Percentiles rank a stretch among this genome's conserved stretches.
phyloP scores from a whole-genome alignment of 2,329 filamentous ascomycete species.

The Fusarium pseudocircinatum region DNA sequence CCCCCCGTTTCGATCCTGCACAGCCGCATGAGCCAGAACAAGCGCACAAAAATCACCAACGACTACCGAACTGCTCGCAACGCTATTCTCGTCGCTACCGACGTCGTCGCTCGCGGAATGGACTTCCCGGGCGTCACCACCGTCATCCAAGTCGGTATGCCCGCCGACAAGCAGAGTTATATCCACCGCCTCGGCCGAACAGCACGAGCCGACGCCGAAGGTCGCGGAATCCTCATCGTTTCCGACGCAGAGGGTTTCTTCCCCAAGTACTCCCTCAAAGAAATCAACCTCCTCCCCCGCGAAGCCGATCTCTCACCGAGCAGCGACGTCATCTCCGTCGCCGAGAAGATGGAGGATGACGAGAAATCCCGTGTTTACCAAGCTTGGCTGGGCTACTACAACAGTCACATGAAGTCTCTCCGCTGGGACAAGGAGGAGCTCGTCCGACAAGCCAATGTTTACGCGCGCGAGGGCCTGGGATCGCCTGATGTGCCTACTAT shows the following conservation, averaged over 20 bases:
- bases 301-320: slow-evolving; percentile 56
- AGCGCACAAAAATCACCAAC: slow-evolving; percentile 68
- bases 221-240: slow-evolving; percentile 70
- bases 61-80: slow-evolving; percentile 63
- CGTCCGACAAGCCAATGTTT: slow-evolving; percentile 62
- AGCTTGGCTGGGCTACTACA: slow-evolving; percentile 67
- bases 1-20: slow-evolving; percentile 59
- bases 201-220: slow-evolving; percentile 70
- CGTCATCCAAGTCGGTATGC: slow-evolving; percentile 71
- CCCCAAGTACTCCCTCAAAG: slow-evolving; percentile 59
- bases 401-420: slow-evolving; percentile 58
- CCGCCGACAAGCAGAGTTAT: slow-evolving; percentile 69
- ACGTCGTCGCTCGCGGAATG: slow-evolving; percentile 77
- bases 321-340: slow-evolving; percentile 51
- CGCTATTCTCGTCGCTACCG: slow-evolving; percentile 72
- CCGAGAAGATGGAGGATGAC: slow-evolving; percentile 55
- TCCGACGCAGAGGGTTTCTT: slow-evolving; percentile 62
- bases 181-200: slow-evolving; percentile 75
- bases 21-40: slow-evolving; percentile 60
- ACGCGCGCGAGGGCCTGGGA: slow-evolving; percentile 59
- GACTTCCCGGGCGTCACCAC: slow-evolving; percentile 76
- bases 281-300: slow-evolving; percentile 62
- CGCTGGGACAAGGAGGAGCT: slow-evolving; percentile 56
- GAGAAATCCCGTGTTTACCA: slow-evolving; percentile 62
- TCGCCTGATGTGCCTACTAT: slow-evolving; percentile 58